These are phyloP conservation scores for Aspergillus ostianus DNA, from an alignment of 495 filamentous ascomycete species.

Conservation along the genomic window DNA sequence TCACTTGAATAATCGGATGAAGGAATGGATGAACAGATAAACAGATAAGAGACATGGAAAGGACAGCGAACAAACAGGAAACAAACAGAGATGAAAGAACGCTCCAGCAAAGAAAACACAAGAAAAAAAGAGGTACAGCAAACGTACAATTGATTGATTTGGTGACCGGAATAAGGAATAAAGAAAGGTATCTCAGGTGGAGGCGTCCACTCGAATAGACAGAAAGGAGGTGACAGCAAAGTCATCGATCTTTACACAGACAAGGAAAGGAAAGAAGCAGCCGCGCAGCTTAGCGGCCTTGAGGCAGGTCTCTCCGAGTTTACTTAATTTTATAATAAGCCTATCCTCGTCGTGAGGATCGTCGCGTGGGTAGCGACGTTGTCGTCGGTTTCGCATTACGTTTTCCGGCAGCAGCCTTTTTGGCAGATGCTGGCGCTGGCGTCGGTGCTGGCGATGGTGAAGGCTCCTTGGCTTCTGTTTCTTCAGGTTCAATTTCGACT, in stretches of 20 bases:
- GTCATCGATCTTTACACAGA: not conserved
- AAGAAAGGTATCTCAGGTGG: not conserved
- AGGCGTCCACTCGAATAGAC: not conserved
- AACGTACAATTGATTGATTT: not conserved
- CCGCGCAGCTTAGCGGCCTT: not conserved
- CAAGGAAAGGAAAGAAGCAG: conserved; percentile 1
- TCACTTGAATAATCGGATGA: not conserved
- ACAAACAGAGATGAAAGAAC: not conserved
- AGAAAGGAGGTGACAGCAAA: not conserved
- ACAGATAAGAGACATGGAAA: not conserved
- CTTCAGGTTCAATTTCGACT: not conserved
- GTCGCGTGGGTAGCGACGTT: conserved; percentile 36
- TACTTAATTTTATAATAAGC: not conserved
- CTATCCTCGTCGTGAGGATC: conserved; percentile 40
- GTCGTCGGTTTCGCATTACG: conserved; percentile 16
- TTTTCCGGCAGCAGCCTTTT: conserved; percentile 23
- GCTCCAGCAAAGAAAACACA: not conserved
- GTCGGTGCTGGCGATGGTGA: conserved; percentile 20
- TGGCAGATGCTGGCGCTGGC: conserved; percentile 24
- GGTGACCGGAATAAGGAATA: not conserved
- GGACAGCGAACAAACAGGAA: not conserved
- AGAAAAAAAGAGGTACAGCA: not conserved
- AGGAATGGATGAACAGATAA: not conserved
- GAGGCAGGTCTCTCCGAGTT: not conserved
- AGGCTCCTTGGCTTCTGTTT: not conserved